These are phyloP conservation scores for Lasiosphaeria miniovina DNA, from an alignment of 495 filamentous ascomycete genomes.

Conservation along the genomic window DNA sequence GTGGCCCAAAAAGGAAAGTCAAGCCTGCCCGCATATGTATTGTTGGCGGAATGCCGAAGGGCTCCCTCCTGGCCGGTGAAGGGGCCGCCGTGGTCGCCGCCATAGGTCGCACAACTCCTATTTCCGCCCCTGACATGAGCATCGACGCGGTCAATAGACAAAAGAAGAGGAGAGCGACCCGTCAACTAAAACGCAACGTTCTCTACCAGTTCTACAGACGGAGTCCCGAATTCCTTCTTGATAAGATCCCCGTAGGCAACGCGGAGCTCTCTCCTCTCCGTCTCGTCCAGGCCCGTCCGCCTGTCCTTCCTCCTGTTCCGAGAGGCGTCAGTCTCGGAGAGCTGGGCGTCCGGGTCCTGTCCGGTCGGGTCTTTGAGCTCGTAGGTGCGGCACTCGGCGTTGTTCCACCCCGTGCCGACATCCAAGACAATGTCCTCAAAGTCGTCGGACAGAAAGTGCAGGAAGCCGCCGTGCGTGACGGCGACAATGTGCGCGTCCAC, in stretches of 20 bases:
- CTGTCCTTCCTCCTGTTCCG: constrained; percentile 50
- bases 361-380: constrained; percentile 57
- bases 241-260: constrained; percentile 28
- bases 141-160: too few relatives aligned
- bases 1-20: too few relatives aligned
- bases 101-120: too few relatives aligned
- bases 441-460: constrained; percentile 76
- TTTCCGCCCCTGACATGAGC: too few relatives aligned
- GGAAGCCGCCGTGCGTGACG: constrained; percentile 47
- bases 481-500: constrained; percentile 59
- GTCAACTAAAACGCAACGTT: not conserved
- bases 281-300: constrained; percentile 45
- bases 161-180: too few relatives aligned
- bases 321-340: constrained; percentile 57
- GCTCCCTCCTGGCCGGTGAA: too few relatives aligned
- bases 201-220: not conserved
- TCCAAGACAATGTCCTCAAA: constrained; percentile 62
- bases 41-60: too few relatives aligned
- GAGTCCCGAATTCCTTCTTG: constrained; percentile 25
- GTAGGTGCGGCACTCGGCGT: constrained; percentile 79
- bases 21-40: too few relatives aligned
- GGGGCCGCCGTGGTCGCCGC: too few relatives aligned
- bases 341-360: constrained; percentile 56
- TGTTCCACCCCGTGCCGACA: constrained; percentile 75
- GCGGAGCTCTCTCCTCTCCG: constrained; percentile 41